These are phyloP conservation scores for Cicer cuneatum DNA, from an alignment of 306 rosid species.

Conservation along the genomic window DNA sequence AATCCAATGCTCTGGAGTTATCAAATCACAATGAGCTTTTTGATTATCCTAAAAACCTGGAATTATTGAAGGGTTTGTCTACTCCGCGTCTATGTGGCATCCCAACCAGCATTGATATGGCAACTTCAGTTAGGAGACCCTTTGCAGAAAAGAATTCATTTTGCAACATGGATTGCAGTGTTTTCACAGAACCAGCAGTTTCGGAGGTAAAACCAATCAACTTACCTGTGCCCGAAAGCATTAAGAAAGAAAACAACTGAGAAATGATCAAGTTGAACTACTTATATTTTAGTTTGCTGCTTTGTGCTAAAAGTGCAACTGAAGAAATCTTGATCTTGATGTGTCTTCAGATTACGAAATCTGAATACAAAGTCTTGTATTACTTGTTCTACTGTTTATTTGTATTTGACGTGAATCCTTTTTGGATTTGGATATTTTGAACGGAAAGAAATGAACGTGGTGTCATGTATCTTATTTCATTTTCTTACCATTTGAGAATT, in stretches of 20 bases:
- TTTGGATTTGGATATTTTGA: slow-evolving; percentile 7
- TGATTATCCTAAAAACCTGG: slow-evolving; percentile 41
- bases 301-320: slow-evolving; percentile 36
- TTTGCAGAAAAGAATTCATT: slow-evolving; percentile 57
- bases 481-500: neutral
- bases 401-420: slow-evolving; percentile 5
- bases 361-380: slow-evolving; percentile 23
- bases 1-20: slow-evolving; percentile 36
- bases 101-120: slow-evolving; percentile 41
- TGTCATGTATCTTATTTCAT: slow-evolving; percentile 7
- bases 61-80: slow-evolving; percentile 27
- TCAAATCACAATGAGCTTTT: slow-evolving; percentile 38
- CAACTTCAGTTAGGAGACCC: slow-evolving; percentile 51
- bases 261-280: slow-evolving; percentile 13
- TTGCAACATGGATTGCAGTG: slow-evolving; percentile 54
- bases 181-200: slow-evolving; percentile 45
- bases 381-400: slow-evolving; percentile 19
- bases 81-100: slow-evolving; percentile 32
- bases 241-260: slow-evolving; percentile 49
- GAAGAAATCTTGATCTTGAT: slow-evolving; percentile 24
- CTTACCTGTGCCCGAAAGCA: slow-evolving; percentile 40
- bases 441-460: neutral
- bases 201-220: slow-evolving; percentile 46
- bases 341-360: slow-evolving; percentile 31
- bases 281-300: slow-evolving; percentile 19